These are phyloP conservation scores for Sporisorium sorghi DNA, from an alignment of 1,284 basidiomycete species.

Conservation along the genomic window DNA sequence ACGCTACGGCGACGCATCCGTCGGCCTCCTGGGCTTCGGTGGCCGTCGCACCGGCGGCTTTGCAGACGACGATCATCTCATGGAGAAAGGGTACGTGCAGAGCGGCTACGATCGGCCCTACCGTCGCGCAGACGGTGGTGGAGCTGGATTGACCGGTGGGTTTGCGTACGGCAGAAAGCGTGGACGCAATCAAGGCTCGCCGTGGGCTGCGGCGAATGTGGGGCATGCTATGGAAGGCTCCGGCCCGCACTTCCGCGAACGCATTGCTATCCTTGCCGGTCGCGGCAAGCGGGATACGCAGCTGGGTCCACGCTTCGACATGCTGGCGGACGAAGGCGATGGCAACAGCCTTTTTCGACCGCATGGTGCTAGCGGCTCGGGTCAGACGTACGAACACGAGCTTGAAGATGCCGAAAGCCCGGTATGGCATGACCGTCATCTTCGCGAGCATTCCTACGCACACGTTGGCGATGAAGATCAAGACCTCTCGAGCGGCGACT, in stretches of 20 bases:
- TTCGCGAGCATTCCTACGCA: constrained; percentile 40
- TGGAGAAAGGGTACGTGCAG: constrained; percentile 47
- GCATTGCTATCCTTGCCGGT: constrained; percentile 58
- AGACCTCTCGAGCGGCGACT: constrained; percentile 42
- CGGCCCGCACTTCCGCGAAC: constrained; percentile 56
- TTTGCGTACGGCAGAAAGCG: constrained; percentile 25
- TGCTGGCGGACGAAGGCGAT: constrained; percentile 64
- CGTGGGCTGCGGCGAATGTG: constrained; percentile 52
- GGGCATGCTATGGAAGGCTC: constrained; percentile 63
- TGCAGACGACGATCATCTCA: constrained; percentile 38
- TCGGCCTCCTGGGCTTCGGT: constrained; percentile 39
- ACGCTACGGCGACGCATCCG: constrained; percentile 45
- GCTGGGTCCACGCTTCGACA: constrained; percentile 57
- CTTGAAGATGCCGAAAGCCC: constrained; percentile 36
- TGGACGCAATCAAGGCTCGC: constrained; percentile 21
- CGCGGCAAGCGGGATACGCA: constrained; percentile 35
- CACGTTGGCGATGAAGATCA: constrained; percentile 26
- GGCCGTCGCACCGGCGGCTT: constrained; percentile 15
- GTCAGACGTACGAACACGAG: constrained; percentile 16
- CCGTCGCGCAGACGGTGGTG: constrained; percentile 22
- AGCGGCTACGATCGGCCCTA: constrained; percentile 40
- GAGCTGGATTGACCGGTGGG: constrained; percentile 16
- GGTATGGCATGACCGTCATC: constrained; percentile 15
- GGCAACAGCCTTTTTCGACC: constrained; percentile 32
- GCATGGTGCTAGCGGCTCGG: neutral